Evolutionary conservation across 2,329 filamentous ascomycete genomes (phyloP).

Genomic region (Escovopsis sp.): DNA sequence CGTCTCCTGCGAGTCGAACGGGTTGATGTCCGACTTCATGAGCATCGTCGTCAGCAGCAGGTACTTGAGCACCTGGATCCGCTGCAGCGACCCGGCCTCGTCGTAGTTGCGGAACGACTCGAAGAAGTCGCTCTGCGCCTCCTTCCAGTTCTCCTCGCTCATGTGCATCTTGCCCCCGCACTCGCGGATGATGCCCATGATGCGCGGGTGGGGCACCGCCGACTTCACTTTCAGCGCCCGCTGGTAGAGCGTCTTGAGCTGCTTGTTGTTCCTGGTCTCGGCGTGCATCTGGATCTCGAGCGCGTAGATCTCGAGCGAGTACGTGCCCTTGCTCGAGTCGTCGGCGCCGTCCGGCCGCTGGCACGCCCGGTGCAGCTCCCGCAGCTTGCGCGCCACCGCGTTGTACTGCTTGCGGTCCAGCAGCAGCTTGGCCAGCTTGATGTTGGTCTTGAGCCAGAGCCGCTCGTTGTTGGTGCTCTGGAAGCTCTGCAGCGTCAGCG

Average conservation of each 20-base stretch:
- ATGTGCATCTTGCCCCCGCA: conserved; percentile 99
- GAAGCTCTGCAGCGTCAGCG: conserved; percentile 81
- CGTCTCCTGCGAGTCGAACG: conserved; percentile 95
- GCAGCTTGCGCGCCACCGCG: conserved; percentile 65
- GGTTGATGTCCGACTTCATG: conserved; percentile 97
- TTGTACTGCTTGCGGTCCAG: conserved; percentile 82
- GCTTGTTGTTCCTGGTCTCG: conserved; percentile 93
- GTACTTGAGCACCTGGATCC: conserved; percentile 96
- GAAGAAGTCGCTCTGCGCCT: conserved; percentile 94
- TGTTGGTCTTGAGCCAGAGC: conserved; percentile 94
- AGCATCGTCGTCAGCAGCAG: conserved; percentile 93
- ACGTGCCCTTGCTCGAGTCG: conserved; percentile 91
- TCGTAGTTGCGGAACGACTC: conserved; percentile 99
- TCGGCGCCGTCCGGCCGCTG: conserved; percentile 75
- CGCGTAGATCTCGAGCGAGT: conserved; percentile 88
- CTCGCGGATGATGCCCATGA: conserved; percentile 97
- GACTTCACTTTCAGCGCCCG: conserved; percentile 82
- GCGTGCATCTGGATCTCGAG: conserved; percentile 98
- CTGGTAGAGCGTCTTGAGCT: conserved; percentile 83
- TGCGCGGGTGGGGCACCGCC: conserved; percentile 95
- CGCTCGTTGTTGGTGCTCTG: conserved; percentile 96
- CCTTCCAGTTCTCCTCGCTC: conserved; percentile 98
- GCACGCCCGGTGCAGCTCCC: conserved; percentile 78
- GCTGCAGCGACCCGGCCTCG: conserved; percentile 87
- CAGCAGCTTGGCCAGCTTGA: conserved; percentile 85